phyloP scores from a whole-genome alignment of 768 basidiomycete species.

The Trametopsis cervina region DNA sequence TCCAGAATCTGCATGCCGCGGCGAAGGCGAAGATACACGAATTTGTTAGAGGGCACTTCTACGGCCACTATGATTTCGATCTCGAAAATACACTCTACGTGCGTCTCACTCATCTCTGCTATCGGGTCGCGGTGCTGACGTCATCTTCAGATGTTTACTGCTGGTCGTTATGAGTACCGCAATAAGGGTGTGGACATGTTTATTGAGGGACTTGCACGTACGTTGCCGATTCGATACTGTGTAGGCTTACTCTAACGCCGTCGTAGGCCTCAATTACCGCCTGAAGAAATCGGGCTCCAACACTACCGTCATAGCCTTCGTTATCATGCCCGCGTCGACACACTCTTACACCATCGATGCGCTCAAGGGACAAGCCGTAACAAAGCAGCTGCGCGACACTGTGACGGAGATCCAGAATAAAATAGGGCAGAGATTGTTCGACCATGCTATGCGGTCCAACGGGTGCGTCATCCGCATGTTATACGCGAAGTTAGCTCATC shows the following conservation, averaged over 20 bases:
- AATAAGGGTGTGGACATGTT: constrained; percentile 99
- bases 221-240: constrained; percentile 18
- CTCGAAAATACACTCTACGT: constrained; percentile 87
- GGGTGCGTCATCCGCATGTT: constrained; percentile 45
- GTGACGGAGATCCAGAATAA: constrained; percentile 93
- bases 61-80: constrained; percentile 95
- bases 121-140: constrained; percentile 6
- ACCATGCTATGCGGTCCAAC: constrained; percentile 88
- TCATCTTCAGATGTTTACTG: constrained; percentile 80
- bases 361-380: constrained; percentile 95
- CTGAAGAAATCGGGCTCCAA: constrained; percentile 58
- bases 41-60: constrained; percentile 96
- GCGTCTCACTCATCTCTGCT: constrained; percentile 20
- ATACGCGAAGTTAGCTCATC: background rate
- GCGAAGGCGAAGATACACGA: constrained; percentile 98
- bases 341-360: constrained; percentile 98
- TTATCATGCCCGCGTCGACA: constrained; percentile 96
- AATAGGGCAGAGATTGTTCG: constrained; percentile 88
- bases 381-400: constrained; percentile 92
- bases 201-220: constrained; percentile 91
- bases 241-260: background rate
- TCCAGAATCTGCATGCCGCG: constrained; percentile 90
- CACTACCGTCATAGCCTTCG: constrained; percentile 92
- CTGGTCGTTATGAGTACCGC: constrained; percentile 98
- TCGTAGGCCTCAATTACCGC: constrained; percentile 49